A percentile compares a stretch with the other conserved stretches of the same genome.
Evolutionary conservation across 805 yeast species (phyloP).

Genomic region (Ogataea pilisensis): DNA sequence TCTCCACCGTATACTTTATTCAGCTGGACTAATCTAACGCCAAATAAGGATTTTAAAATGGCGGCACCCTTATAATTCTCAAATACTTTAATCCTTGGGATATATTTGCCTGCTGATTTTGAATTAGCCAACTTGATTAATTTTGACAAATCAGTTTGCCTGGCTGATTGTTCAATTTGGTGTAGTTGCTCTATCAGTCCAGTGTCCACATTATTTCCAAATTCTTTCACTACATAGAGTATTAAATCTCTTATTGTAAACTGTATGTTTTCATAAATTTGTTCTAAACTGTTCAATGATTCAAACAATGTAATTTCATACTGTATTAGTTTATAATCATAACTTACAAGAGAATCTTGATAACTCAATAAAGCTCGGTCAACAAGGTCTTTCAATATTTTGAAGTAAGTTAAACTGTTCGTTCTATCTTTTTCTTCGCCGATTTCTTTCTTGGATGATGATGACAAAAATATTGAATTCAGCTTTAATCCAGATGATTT

Average conservation of each 20-base stretch:
- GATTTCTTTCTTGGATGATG: background rate
- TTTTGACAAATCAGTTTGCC: slow-evolving; percentile 4
- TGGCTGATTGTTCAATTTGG: background rate
- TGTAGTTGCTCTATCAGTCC: slow-evolving; percentile 1
- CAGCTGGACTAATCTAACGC: slow-evolving; percentile 9
- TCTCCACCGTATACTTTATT: slow-evolving; percentile 6
- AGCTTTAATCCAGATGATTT: background rate
- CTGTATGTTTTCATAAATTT: slow-evolving; percentile 6
- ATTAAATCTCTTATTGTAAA: slow-evolving; percentile 7
- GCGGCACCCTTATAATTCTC: slow-evolving; percentile 12
- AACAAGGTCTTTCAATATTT: slow-evolving; percentile 7
- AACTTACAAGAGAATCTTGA: slow-evolving; percentile 3
- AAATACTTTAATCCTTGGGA: slow-evolving; percentile 6
- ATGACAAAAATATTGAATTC: background rate
- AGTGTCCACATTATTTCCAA: slow-evolving; percentile 7
- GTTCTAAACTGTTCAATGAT: slow-evolving; percentile 10
- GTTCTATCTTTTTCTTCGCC: background rate
- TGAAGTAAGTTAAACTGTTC: slow-evolving; percentile 6
- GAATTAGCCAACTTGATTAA: slow-evolving; percentile 2
- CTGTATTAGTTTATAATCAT: slow-evolving; percentile 7
- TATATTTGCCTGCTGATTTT: slow-evolving; percentile 6
- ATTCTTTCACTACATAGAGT: slow-evolving; percentile 4
- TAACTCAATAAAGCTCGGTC: slow-evolving; percentile 4
- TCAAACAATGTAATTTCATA: slow-evolving; percentile 14
- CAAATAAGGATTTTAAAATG: slow-evolving; percentile 10